Base-by-base conservation (phyloP, 192 early-diverging fungal genomes). In the Rhizophagus sp. region DNA sequence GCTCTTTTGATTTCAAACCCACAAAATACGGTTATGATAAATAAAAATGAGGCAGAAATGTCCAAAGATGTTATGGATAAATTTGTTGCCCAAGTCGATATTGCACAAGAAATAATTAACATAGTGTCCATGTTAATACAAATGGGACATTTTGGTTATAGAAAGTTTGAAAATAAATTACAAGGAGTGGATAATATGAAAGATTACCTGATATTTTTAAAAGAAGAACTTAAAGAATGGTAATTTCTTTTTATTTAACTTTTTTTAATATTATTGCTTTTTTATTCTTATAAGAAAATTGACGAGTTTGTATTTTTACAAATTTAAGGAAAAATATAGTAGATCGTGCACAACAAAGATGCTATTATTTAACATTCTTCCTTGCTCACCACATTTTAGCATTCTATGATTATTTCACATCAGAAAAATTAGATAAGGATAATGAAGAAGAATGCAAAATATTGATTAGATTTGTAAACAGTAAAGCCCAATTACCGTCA, bases 21-120 rank as follows among this genome's bases (percentile, higher is more conserved):
- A 41, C 44, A n/a, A 22, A 19, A n/a, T 1, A 15, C 6, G 19
- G 24, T 7, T 33, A 25, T 64, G n/a, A 17, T 39, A 22, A 27
- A 11, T 25, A 50, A 65, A 6, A 27, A 41, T 2, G 22, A 47
- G 7, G 49, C 57, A 24, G 65, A 57, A 30, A 52, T 41, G 5
- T 25, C n/a, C 8, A 49, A 63, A 9, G 22, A 61, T 24, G 41
- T 77, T 17, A 71, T 70, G 30, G 36, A 52, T 25, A 36, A 67
- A 61, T 81, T 81, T 78, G 75, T 81, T 25, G 34, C 2, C 34
- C 75, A 81, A 34, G 80, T 81, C 47, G 80, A 81, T 72, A n/a
- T 77, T 10, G 66, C 19, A 22, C 67, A 77, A 15, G 62, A 81
- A 27, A 81, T 81, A n/a, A 34, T 68, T 36, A 57, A 34, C 61